phyloP scores from a whole-genome alignment of 116 monocot species.

The Phalaenopsis hybrid region DNA sequence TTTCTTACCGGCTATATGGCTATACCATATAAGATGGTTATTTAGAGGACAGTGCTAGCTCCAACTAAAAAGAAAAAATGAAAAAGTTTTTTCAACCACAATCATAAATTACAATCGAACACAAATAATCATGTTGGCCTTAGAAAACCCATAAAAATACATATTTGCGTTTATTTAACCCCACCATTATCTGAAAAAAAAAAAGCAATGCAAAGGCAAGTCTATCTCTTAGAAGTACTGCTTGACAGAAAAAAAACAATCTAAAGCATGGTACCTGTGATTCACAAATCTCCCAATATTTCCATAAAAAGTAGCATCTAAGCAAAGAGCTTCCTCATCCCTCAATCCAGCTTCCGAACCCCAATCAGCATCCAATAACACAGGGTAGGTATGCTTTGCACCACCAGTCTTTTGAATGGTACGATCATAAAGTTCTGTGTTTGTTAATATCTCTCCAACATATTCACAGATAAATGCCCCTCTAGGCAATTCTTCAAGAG shows the following conservation, averaged over 20 bases:
- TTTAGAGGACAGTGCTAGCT: not conserved
- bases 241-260: not conserved
- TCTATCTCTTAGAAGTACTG: not conserved
- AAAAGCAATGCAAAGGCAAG: not conserved
- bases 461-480: constrained; percentile 93
- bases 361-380: constrained; percentile 86
- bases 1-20: not conserved
- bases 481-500: constrained; percentile 75
- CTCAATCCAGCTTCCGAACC: constrained; percentile 63
- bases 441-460: constrained; percentile 85
- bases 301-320: constrained; percentile 93
- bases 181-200: not conserved
- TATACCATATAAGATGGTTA: not conserved
- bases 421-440: constrained; percentile 68
- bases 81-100: not conserved
- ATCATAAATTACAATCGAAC: not conserved
- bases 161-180: not conserved
- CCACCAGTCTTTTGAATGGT: constrained; percentile 35
- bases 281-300: constrained; percentile 92
- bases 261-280: constrained; percentile 51
- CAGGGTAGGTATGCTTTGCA: constrained; percentile 58
- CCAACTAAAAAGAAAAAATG: not conserved
- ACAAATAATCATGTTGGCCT: not conserved
- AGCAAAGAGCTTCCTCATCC: constrained; percentile 84
- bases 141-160: not conserved